Base-by-base conservation (phyloP, 257 asterid genomes). In the Thymus mandschuricus region DNA sequence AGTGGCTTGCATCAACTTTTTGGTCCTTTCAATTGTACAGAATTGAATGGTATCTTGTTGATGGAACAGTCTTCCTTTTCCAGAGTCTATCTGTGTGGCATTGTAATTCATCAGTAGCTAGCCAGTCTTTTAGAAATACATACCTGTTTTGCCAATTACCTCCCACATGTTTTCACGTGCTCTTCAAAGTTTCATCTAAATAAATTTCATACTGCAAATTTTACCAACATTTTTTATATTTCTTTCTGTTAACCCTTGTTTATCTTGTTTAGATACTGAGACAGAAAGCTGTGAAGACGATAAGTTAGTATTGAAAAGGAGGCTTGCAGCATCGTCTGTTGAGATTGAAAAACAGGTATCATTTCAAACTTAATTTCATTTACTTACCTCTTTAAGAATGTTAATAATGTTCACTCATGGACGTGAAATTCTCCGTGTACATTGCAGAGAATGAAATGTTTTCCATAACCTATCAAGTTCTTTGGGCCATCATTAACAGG, bases 401-500 rank as follows among this genome's bases (percentile, higher is more conserved):
- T 55, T 28, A 44, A 28, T 56, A 50, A 51, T 63, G 7, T 57
- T 52, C 64, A 52, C 57, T 52, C 50, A 49, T 69, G 11, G 60
- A 63, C 67, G 68, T 54, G 28, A 33, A 54, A 31, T 59, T 57
- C 61, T 63, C 28, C 44, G 49, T 80, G 69, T 61, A 75, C 59
- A 71, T 76, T 82, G 86, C 93, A 91, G 96, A 89, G 98, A 86
- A 85, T 89, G 96, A 89, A 82, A 83, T 94, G 97, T 75, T 88
- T 94, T 71, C 94, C 92, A 4, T 90, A 77, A 72, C 58, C 74
- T 66, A 49, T 66, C 62, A 73, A 66, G 68, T 55, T 60, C 38
- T 10, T 49, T 45, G 55, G 77, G 71, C 72, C 70, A 57, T 44
- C 75, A 56, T 46, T 44, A 66, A 68, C 63, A 9, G 68, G 64